A percentile compares a stretch with the other conserved stretches of the same genome.
phyloP scores from a whole-genome alignment of 225 moss, liverwort and hornwort species.

The Antitrichia curtipendula region DNA sequence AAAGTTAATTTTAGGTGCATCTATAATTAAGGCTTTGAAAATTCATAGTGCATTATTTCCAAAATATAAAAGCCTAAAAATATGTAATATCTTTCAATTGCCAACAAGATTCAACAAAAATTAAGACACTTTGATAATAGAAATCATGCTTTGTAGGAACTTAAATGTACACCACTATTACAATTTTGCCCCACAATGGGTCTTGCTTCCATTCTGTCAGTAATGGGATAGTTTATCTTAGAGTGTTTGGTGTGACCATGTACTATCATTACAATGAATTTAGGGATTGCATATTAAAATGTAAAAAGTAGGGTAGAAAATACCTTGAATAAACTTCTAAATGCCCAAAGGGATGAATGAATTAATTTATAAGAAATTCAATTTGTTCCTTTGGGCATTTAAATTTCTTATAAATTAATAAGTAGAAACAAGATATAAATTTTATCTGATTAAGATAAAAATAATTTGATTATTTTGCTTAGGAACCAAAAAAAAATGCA shows the following conservation, averaged over 20 bases:
- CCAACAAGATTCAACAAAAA: background rate
- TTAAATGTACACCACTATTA: too few species aligned
- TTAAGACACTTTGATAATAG: background rate
- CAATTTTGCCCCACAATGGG: too few species aligned
- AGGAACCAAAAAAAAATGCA: background rate
- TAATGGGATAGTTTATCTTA: too few species aligned
- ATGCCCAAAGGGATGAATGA: background rate
- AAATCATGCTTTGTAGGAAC: too few species aligned
- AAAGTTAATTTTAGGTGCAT: background rate
- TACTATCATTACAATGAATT: background rate
- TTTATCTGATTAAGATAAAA: background rate
- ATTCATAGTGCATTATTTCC: background rate
- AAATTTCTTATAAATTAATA: too few species aligned
- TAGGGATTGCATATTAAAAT: background rate
- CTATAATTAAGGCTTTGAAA: background rate
- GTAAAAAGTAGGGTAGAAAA: background rate
- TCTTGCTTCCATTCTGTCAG: too few species aligned
- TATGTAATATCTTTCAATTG: too few species aligned
- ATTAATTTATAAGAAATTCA: background rate
- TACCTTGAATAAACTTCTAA: background rate
- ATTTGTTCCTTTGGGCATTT: too few species aligned
- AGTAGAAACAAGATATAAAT: accelerated
- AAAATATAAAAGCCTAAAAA: too few species aligned
- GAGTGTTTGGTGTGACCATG: too few species aligned
- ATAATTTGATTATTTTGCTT: background rate